Conservation (phyloP, 2,329 filamentous ascomycete species). For the Pseudonectria foliicola region DNA sequence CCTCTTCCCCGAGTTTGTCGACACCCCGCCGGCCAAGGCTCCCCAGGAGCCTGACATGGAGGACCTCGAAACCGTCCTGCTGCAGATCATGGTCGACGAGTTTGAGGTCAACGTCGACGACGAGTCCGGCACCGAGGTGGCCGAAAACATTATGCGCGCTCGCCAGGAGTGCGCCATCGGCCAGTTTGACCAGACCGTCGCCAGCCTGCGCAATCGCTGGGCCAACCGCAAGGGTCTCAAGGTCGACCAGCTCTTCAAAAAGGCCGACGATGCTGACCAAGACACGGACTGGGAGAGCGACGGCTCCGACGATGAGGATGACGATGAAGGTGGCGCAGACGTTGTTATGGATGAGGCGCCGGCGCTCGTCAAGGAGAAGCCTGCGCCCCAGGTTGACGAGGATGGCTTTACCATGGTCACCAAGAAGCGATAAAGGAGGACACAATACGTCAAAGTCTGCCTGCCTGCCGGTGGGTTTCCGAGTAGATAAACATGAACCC, state of each 20-base stretch:
- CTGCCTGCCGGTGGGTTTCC: background rate
- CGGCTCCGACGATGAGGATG: conserved; percentile 53
- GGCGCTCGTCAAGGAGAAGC: conserved; percentile 56
- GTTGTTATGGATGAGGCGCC: conserved; percentile 66
- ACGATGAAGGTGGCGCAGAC: conserved; percentile 48
- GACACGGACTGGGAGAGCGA: conserved; percentile 57
- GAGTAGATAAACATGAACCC: conserved; percentile 10
- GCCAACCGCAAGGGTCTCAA: conserved; percentile 53
- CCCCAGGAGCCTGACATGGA: conserved; percentile 57
- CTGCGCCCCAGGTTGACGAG: conserved; percentile 66
- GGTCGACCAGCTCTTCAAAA: conserved; percentile 46
- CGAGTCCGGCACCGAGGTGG: conserved; percentile 70
- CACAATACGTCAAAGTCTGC: conserved; percentile 3
- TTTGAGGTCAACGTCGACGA: conserved; percentile 93
- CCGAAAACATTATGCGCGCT: conserved; percentile 63
- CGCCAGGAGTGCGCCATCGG: conserved; percentile 58
- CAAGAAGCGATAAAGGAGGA: conserved; percentile 47
- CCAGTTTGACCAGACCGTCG: conserved; percentile 53
- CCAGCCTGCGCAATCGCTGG: conserved; percentile 57
- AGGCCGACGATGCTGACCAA: conserved; percentile 47
- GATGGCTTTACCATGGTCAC: conserved; percentile 75
- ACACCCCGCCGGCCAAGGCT: conserved; percentile 23
- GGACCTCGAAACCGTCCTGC: conserved; percentile 75
- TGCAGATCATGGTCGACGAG: conserved; percentile 92
- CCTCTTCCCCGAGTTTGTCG: conserved; percentile 63